Evolutionary conservation across 192 early-diverging fungal species (phyloP).

Genomic region (Coemansia guatemalensis): DNA sequence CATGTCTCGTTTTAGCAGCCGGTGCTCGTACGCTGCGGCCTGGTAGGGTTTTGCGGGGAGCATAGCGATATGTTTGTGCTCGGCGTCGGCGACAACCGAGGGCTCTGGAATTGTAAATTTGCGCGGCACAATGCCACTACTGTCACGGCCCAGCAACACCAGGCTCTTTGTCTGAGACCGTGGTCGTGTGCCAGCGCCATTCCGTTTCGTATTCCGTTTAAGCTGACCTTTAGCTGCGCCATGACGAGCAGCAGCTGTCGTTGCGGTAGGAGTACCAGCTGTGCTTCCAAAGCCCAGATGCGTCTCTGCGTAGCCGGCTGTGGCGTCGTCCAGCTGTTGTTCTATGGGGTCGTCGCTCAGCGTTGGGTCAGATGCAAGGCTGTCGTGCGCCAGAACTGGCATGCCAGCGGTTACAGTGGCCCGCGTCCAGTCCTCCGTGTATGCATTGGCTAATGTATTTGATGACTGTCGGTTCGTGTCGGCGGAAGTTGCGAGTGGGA

Average conservation of each 20-base stretch:
- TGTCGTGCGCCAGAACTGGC: background rate
- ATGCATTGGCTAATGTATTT: slow-evolving; percentile 3
- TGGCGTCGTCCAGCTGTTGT: background rate
- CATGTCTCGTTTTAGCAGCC: slow-evolving; percentile 36
- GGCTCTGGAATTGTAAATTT: slow-evolving; percentile 52
- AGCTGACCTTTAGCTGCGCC: background rate
- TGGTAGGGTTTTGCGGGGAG: slow-evolving; percentile 38
- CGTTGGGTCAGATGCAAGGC: background rate
- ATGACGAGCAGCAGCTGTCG: background rate
- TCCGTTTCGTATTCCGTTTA: background rate
- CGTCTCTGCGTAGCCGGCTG: background rate
- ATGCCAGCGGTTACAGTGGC: background rate
- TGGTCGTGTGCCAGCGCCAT: background rate
- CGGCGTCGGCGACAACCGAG: slow-evolving; percentile 46
- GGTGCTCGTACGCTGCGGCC: slow-evolving; percentile 25
- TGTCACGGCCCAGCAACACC: slow-evolving; percentile 30
- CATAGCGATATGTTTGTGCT: slow-evolving; percentile 40
- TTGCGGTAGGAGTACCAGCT: background rate
- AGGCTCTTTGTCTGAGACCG: slow-evolving; percentile 5
- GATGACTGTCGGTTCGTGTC: background rate
- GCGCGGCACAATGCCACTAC: slow-evolving; percentile 39
- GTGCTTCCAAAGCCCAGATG: background rate
- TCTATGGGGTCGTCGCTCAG: background rate
- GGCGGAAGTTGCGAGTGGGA: slow-evolving; percentile 18
- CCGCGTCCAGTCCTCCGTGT: background rate